Percentiles rank a stretch among this genome's conserved stretches.
These are phyloP conservation scores for Tephrocybe sp. DNA, from an alignment of 768 basidiomycete species.

Conservation along the genomic window DNA sequence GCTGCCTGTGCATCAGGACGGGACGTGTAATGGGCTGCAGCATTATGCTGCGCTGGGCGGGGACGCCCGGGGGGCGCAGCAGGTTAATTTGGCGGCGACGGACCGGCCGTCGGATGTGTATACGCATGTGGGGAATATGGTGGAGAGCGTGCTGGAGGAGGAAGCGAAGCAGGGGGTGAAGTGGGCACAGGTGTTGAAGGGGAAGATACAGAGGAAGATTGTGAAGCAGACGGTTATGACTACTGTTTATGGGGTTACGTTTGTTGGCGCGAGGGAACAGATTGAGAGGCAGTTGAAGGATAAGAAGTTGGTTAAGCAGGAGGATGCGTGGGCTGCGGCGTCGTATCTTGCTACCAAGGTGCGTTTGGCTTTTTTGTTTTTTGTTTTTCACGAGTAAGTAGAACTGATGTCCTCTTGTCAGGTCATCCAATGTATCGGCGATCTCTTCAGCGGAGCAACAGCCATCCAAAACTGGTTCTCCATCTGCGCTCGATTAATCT, in stretches of 20 bases:
- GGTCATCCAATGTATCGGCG: constrained; percentile 82
- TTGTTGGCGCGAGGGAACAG: constrained; percentile 91
- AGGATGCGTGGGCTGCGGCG: constrained; percentile 73
- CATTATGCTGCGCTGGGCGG: constrained; percentile 98
- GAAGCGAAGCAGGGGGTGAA: constrained; percentile 54
- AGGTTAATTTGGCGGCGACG: constrained; percentile 86
- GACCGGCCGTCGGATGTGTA: constrained; percentile 95
- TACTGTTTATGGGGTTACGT: constrained; percentile 97
- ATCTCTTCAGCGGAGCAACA: constrained; percentile 91
- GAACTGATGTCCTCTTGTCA: constrained; percentile 23
- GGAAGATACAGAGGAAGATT: constrained; percentile 87
- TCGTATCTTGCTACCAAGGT: constrained; percentile 83
- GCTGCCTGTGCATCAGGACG: constrained; percentile 96
- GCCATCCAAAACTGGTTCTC: constrained; percentile 92
- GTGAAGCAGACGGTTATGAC: constrained; percentile 99
- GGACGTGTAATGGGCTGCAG: constrained; percentile 97
- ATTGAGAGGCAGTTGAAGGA: constrained; percentile 88
- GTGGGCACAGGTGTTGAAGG: constrained; percentile 61
- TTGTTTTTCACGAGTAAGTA: no score
- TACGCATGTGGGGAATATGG: constrained; percentile 85
- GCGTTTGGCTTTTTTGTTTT: constrained; percentile 7
- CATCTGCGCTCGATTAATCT: constrained; percentile 76
- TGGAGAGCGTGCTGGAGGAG: constrained; percentile 61
- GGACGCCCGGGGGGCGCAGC: constrained; percentile 81
- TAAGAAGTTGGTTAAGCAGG: constrained; percentile 66